Percentiles rank a stretch among this genome's conserved stretches.
These are phyloP conservation scores for Leptosphaerulina australis DNA, from an alignment of 2,329 filamentous ascomycete genomes.

Conservation along the genomic window DNA sequence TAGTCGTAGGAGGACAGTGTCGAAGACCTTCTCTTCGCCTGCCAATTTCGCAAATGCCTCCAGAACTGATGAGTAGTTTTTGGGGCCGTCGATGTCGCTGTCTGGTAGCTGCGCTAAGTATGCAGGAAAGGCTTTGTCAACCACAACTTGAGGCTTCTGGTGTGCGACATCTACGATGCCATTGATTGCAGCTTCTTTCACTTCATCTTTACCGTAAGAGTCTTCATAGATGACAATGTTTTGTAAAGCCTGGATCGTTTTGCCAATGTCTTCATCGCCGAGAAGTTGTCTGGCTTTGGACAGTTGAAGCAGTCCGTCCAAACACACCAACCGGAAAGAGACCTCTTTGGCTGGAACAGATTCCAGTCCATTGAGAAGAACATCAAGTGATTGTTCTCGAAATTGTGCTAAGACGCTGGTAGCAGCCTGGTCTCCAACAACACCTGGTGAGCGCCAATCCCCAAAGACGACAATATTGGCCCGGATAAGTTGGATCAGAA, in stretches of 20 bases:
- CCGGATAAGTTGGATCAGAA: conserved; percentile 62
- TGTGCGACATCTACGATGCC: conserved; percentile 66
- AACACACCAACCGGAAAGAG: conserved; percentile 55
- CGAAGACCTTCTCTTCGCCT: conserved; percentile 66
- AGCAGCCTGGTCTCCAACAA: conserved; percentile 36
- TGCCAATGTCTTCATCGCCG: conserved; percentile 49
- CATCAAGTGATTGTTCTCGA: conserved; percentile 50
- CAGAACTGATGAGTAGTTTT: conserved; percentile 61
- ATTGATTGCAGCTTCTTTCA: conserved; percentile 64
- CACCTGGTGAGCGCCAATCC: conserved; percentile 57
- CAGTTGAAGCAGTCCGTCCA: conserved; percentile 54
- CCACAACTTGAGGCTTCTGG: conserved; percentile 65
- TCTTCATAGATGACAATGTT: conserved; percentile 66
- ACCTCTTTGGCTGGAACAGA: conserved; percentile 56
- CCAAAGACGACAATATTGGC: conserved; percentile 64
- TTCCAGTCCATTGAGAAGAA: conserved; percentile 52
- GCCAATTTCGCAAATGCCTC: conserved; percentile 70
- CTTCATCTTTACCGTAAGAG: conserved; percentile 60
- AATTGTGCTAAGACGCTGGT: conserved; percentile 50
- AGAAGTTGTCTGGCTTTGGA: conserved; percentile 51
- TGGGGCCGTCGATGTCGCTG: conserved; percentile 54
- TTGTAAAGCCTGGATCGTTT: conserved; percentile 65
- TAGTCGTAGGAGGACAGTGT: conserved; percentile 66
- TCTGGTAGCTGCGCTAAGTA: conserved; percentile 70
- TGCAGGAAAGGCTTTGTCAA: conserved; percentile 68